Evolutionary conservation across 257 asterid species (phyloP).

Genomic region (Prunella vulgaris): DNA sequence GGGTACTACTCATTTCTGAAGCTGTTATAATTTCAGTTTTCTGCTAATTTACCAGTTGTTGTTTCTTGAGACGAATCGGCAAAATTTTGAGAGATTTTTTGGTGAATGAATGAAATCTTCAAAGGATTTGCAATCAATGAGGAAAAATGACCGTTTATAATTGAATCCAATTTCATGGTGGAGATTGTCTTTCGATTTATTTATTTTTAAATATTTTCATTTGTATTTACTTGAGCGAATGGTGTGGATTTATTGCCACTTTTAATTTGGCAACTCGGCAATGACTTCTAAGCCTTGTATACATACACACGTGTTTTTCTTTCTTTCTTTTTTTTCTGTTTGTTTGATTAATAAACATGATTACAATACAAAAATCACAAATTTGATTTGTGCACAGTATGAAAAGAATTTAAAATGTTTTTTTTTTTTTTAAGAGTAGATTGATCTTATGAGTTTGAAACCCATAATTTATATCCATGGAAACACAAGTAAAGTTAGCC

Average conservation of each 20-base stretch:
- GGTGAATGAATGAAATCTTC: constrained; percentile 4
- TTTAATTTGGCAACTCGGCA: background rate
- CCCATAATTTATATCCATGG: too few relatives aligned
- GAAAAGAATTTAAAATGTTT: too few relatives aligned
- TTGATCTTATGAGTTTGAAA: too few relatives aligned
- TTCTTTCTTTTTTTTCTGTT: background rate
- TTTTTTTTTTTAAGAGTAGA: too few relatives aligned
- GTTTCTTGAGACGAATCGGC: background rate
- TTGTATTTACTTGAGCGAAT: background rate
- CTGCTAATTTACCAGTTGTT: background rate
- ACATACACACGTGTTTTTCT: background rate
- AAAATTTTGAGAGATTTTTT: background rate
- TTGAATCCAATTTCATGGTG: background rate
- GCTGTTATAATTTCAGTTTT: background rate
- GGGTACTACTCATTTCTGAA: constrained; percentile 33
- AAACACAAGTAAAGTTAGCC: background rate
- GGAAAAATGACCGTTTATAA: background rate
- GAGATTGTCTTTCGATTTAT: background rate
- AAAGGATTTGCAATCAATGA: background rate
- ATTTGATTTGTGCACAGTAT: too few relatives aligned
- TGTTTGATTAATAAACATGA: background rate
- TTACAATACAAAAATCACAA: too few relatives aligned
- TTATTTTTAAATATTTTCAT: background rate
- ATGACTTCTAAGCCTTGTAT: background rate
- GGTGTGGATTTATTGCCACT: constrained; percentile 12